Base-by-base conservation (phyloP, 345 rosid genomes). In the Crucihimalaya himalaica region DNA sequence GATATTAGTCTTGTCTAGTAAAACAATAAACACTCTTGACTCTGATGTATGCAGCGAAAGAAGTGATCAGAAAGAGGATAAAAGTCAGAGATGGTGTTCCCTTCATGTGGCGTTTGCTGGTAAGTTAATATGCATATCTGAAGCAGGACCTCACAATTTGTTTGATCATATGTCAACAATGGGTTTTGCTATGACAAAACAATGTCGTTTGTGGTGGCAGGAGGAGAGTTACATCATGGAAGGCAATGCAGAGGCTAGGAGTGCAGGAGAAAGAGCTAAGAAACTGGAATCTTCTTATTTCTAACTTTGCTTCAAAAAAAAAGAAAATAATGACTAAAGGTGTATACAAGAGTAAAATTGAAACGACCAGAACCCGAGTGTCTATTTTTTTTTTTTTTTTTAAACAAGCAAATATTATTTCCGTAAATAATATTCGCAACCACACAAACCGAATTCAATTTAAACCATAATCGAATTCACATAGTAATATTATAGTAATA, bases 101-200 rank as follows among this genome's bases (percentile, higher is more conserved):
- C 31, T 94, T 87, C 87, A 42, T 81, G 79, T 89, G 97, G 97
- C 93, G 91, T 58, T 70, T 94, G 48, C 82, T 88, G 90, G 98
- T 94, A 84, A 55, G 40, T 39, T 12, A 21, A 58, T 61, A 52
- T 61, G 8, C 42, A 31, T 58, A n/a, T 46, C 37, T 5, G 1
- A 20, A 19, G 27, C 58, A 18, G 7, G 19, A 37, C 57, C 63
- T 62, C 60, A n/a, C 60, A n/a, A 21, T 20, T 71, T 64, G 16
- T 23, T 48, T 21, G 11, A 43, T 69, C 9, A 9, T 3, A 53
- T 27, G 43, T 23, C 5, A 37, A 11, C 40, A 43, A 74, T 63
- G 54, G 19, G 58, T 15, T 32, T 54, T 61, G 34, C 12, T 6
- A 18, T 39, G 53, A 28, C 0, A 31, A 13, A 47, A 16, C 4